A percentile compares a stretch with the other conserved stretches of the same genome.
These are phyloP conservation scores for Sporobolomyces pararoseus DNA, from an alignment of 768 basidiomycete genomes.

Conservation along the genomic window DNA sequence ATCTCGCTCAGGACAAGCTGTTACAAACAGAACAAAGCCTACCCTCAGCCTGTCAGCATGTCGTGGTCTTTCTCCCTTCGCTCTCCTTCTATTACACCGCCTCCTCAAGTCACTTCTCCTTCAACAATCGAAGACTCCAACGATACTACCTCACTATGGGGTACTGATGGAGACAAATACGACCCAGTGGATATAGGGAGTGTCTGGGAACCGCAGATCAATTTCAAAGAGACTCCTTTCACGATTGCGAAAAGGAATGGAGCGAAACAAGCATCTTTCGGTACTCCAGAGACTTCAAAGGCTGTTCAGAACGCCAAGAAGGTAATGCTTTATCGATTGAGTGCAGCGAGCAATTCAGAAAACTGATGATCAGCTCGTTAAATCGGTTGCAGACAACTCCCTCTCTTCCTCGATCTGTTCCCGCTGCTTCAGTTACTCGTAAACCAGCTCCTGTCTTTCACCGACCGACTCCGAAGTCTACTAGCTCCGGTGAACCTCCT, in stretches of 20 bases:
- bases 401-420: background rate
- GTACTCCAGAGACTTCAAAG: too few relatives aligned
- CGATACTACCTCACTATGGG: background rate
- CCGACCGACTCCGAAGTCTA: too few relatives aligned
- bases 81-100: background rate
- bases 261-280: background rate
- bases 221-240: conserved; percentile 23
- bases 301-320: background rate
- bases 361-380: too few relatives aligned
- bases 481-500: too few relatives aligned
- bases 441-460: too few relatives aligned
- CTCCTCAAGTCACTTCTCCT: background rate
- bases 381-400: background rate
- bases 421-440: too few relatives aligned
- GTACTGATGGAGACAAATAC: background rate
- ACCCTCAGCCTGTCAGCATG: background rate
- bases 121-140: background rate
- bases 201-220: conserved; percentile 13
- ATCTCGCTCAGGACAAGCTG: background rate
- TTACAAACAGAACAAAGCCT: background rate
- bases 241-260: conserved; percentile 17
- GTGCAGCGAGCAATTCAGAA: background rate
- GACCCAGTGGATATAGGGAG: conserved; percentile 19
- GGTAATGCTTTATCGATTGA: background rate
- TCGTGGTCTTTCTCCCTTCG: conserved; percentile 11